These are phyloP conservation scores for Paralagenidium karlingii DNA, from an alignment of 352 stramenopile species.

Conservation along the genomic window DNA sequence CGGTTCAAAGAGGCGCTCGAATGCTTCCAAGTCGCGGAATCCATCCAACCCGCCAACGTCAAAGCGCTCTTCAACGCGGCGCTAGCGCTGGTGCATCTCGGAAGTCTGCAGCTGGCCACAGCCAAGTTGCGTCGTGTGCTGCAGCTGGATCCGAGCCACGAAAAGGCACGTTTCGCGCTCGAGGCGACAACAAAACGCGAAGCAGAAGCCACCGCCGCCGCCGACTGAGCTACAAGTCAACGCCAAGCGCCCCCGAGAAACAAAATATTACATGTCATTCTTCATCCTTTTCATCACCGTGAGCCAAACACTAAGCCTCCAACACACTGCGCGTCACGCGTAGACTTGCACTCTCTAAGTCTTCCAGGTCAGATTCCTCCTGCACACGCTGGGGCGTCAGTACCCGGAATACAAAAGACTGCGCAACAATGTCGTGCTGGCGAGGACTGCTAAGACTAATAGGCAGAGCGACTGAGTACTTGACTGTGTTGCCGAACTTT, in stretches of 20 bases:
- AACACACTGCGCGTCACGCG: no score
- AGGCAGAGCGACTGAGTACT: slow-evolving; percentile 82
- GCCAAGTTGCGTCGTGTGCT: slow-evolving; percentile 13
- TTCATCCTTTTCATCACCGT: no score
- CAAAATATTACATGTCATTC: no score
- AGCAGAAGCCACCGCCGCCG: no score
- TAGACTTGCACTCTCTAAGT: not conserved
- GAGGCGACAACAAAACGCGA: no score
- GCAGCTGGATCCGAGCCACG: slow-evolving; percentile 7
- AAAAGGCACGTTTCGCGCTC: slow-evolving; percentile 20
- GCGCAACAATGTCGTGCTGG: slow-evolving; percentile 78
- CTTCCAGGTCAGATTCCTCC: slow-evolving; percentile 16
- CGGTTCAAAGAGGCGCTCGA: slow-evolving; percentile 19
- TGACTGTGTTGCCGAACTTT: slow-evolving; percentile 82
- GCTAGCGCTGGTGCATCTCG: slow-evolving; percentile 31
- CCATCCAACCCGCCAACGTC: slow-evolving; percentile 32
- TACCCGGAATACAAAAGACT: slow-evolving; percentile 82
- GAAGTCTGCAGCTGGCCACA: slow-evolving; percentile 9
- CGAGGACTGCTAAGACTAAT: slow-evolving; percentile 75
- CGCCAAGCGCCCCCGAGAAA: no score
- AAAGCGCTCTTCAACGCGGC: slow-evolving; percentile 51
- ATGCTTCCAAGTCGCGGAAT: slow-evolving; percentile 23
- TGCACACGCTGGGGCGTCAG: slow-evolving; percentile 60
- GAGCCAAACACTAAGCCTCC: no score
- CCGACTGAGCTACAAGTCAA: no score